Conservation (phyloP, 2,329 filamentous ascomycete genomes). For the Calonectria pseudoreteaudii region DNA sequence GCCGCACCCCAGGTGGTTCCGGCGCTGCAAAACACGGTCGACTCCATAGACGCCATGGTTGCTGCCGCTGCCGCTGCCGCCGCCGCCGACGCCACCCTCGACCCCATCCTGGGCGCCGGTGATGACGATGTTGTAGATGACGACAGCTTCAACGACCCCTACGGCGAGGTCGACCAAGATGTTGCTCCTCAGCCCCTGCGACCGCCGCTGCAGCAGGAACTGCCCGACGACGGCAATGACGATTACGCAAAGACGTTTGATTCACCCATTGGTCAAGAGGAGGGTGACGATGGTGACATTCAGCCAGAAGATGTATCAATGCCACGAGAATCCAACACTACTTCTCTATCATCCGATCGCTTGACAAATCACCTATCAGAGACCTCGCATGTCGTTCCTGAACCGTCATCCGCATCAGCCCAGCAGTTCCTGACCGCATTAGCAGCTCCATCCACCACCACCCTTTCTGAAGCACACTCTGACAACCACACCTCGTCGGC, state of each 20-base stretch:
- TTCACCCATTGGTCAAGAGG: constrained; percentile 56
- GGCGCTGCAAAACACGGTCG: constrained; percentile 64
- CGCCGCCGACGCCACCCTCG: constrained; percentile 45
- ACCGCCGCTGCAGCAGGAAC: constrained; percentile 44
- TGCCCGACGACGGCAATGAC: constrained; percentile 53
- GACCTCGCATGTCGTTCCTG: constrained; percentile 47
- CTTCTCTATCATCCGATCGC: constrained; percentile 54
- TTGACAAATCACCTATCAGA: constrained; percentile 49
- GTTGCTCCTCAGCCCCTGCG: constrained; percentile 41
- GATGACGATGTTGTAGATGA: constrained; percentile 57
- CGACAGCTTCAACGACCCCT: constrained; percentile 62
- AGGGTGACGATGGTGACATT: constrained; percentile 51
- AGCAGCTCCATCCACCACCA: constrained; percentile 42
- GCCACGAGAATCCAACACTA: constrained; percentile 56
- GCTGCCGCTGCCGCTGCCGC: constrained; percentile 46
- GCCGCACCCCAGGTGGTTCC: constrained; percentile 61
- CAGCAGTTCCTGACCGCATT: constrained; percentile 39
- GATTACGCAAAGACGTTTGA: constrained; percentile 65
- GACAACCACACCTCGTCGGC: constrained; percentile 36
- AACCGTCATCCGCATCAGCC: constrained; percentile 43
- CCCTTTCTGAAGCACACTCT: constrained; percentile 44
- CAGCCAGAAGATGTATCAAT: constrained; percentile 57
- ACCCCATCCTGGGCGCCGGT: constrained; percentile 48
- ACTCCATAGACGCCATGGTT: constrained; percentile 61
- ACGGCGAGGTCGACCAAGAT: constrained; percentile 55